Evolutionary conservation across 768 basidiomycete genomes (phyloP), one percentile per base, ranked within the genome.

Genomic region (Xerocomellus chrysenteron): DNA sequence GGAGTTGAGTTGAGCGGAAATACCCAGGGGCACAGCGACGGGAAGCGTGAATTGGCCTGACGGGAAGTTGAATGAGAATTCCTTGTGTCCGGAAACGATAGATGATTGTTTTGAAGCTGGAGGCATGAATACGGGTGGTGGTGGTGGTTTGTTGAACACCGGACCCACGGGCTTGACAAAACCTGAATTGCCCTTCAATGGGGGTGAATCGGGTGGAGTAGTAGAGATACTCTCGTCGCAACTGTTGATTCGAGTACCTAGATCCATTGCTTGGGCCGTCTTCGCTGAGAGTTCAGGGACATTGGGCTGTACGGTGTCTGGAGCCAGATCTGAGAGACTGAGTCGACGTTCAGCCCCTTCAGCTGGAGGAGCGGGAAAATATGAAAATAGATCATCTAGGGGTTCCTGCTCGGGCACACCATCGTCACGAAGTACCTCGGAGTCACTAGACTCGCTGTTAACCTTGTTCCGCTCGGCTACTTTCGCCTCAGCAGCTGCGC

Each of bases 401-500:
- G 19, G 30, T 54, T 57, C 62, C 17, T 48, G 57, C 12, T 64
- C 48, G 16, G 49, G 54, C 16, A 53, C 21, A n/a, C 32, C 33
- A 41, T 58, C 58, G 26, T 56, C 60, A 16, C 54, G 68, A 30
- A 67, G 69, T 56, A 67, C 65, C 47, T 76, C 72, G 32, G 52
- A 41, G 28, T 63, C 62, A 8, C 42, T 41, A 17, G 51, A 47
- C 2, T 48, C 55, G 30, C 76, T 76, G 44, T 82, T 76, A 54
- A 78, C 73, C 57, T 79, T 77, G 64, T 85, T 80, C 55, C 87
- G 74, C 67, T 90, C 81, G 2, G 83, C 87, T 24, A 92, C 77
- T 55, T 82, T 79, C 6, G 83, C 87, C 68, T 91, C 86, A 9
- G 88, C 87, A 39, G 57, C 85, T 73, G 72, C 82, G 68, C 66